A percentile compares a stretch with the other conserved stretches of the same genome.
These are phyloP conservation scores for Mercurialis annua DNA, from an alignment of 345 rosid genomes.

Conservation along the genomic window DNA sequence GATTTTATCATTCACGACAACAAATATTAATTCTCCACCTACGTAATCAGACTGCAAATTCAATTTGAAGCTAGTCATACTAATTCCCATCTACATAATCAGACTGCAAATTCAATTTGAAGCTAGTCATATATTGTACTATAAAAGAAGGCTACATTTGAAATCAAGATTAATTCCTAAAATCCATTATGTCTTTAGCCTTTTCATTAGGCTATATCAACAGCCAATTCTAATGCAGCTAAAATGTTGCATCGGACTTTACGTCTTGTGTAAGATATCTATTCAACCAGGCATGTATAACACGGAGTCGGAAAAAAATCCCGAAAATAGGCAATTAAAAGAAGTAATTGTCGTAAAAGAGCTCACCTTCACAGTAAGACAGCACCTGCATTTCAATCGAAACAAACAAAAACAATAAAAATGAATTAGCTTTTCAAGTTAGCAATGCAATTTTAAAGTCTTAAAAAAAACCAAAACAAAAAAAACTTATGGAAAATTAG, in stretches of 20 bases:
- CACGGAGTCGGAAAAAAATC: not conserved
- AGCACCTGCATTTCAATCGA: slow-evolving; percentile 56
- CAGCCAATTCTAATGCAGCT: not conserved
- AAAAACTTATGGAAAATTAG: not conserved
- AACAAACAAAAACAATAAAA: not conserved
- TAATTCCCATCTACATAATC: no score
- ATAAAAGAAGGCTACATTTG: no score
- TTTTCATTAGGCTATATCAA: not conserved
- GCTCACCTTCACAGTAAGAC: slow-evolving; percentile 89
- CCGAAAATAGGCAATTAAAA: not conserved
- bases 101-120: no score
- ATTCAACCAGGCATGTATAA: no score
- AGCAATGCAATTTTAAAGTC: not conserved
- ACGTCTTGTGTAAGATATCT: no score
- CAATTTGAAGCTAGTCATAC: no score
- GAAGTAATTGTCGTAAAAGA: not conserved
- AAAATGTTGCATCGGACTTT: no score
- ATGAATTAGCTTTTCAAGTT: not conserved
- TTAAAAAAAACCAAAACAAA: not conserved
- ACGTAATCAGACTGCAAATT: no score
- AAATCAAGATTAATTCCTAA: no score
- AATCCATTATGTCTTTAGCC: no score
- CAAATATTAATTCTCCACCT: no score
- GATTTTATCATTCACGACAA: not conserved
- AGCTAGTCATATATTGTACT: no score